phyloP scores from a whole-genome alignment of 2,329 filamentous ascomycete genomes.

The Microsporum ferrugineum region DNA sequence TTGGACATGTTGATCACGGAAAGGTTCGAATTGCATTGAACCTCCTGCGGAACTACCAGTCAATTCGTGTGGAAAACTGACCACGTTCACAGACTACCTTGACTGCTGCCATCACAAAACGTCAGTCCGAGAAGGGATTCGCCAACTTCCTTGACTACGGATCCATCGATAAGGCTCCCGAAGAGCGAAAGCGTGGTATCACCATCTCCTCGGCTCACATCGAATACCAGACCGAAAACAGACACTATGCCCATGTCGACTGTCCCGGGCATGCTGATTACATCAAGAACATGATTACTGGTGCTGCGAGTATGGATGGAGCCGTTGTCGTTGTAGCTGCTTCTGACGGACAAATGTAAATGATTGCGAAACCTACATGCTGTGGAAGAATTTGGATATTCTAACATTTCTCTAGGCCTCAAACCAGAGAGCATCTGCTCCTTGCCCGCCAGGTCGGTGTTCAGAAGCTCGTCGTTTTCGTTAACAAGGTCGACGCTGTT shows the following conservation, averaged over 20 bases:
- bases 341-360: conserved; percentile 90
- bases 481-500: conserved; percentile 97
- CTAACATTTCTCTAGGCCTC: conserved; percentile 48
- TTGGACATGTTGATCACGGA: conserved; percentile 98
- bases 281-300: conserved; percentile 99
- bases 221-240: conserved; percentile 86
- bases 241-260: conserved; percentile 99
- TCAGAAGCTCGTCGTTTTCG: conserved; percentile 95
- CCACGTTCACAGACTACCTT: conserved; percentile 65
- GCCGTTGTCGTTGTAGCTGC: conserved; percentile 98
- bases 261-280: conserved; percentile 99
- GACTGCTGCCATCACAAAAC: conserved; percentile 96
- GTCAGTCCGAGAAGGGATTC: conserved; percentile 86
- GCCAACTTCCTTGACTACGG: conserved; percentile 96
- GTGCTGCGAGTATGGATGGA: conserved; percentile 98
- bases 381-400: neutral
- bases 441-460: conserved; percentile 97
- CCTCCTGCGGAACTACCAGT: neutral
- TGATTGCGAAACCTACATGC: neutral
- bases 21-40: conserved; percentile 52
- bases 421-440: conserved; percentile 95
- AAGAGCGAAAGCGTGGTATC: conserved; percentile 99
- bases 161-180: conserved; percentile 95
- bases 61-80: conserved; percentile 7
- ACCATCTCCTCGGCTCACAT: conserved; percentile 98